Percentiles rank a stretch among this genome's conserved stretches.
phyloP scores from a whole-genome alignment of 1,284 basidiomycete genomes.

The Leucoagaricus sp. region DNA sequence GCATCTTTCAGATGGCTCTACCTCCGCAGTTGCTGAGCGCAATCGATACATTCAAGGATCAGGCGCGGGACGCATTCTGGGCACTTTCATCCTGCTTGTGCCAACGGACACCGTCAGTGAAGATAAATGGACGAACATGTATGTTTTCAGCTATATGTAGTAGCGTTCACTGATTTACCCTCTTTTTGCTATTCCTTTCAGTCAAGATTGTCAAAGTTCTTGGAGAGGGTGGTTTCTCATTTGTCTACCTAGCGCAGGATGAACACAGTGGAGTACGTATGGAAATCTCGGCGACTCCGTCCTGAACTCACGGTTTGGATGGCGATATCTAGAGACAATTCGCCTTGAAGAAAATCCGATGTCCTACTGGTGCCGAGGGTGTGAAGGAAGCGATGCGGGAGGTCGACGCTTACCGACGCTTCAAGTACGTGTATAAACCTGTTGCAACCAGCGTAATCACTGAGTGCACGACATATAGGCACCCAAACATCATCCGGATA shows the following conservation, averaged over 20 bases:
- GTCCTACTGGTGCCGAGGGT: constrained; percentile 80
- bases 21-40: constrained; percentile 42
- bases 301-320: background rate
- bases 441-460: background rate
- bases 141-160: constrained; percentile 32
- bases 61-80: constrained; percentile 78
- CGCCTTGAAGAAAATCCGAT: constrained; percentile 92
- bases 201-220: constrained; percentile 89
- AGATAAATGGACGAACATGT: constrained; percentile 94
- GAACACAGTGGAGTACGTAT: constrained; percentile 72
- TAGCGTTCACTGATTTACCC: background rate
- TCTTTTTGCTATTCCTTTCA: constrained; percentile 30
- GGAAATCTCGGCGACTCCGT: background rate
- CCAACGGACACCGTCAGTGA: constrained; percentile 80
- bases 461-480: constrained; percentile 45
- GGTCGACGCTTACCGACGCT: constrained; percentile 88
- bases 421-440: constrained; percentile 63
- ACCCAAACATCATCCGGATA: constrained; percentile 89
- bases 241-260: constrained; percentile 91
- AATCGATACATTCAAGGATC: constrained; percentile 69
- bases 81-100: constrained; percentile 80
- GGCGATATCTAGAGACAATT: constrained; percentile 80
- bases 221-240: constrained; percentile 95
- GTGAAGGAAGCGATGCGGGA: constrained; percentile 88
- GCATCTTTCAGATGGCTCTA: constrained; percentile 42